Evolutionary conservation across 1,284 basidiomycete species (phyloP), one percentile per base, ranked within the genome.

Genomic region (Sanguinoderma infundibulare): DNA sequence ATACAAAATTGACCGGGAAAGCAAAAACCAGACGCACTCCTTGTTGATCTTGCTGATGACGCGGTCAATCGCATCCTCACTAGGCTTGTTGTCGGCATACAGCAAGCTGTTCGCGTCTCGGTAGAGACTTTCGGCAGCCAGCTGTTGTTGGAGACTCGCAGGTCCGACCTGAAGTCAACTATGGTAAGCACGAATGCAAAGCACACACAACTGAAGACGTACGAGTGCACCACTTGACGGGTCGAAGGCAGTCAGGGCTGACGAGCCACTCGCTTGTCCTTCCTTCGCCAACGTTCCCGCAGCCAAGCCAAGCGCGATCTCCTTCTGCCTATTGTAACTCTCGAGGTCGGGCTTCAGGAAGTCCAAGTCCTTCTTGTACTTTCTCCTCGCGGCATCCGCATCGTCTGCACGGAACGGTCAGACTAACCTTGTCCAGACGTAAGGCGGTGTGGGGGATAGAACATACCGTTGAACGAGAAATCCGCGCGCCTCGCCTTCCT

Each of bases 71-170:
- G 95, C 96, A 49, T 97, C 96, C 70, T 99, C 96, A 36, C 83
- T 87, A 0, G 97, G 98, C 71, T 95, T 96, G 79, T 88, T 95
- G 73, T 98, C 95, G 1, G 94, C 97, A 72, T 98, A 98, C 15
- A 94, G 82, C 46, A 98, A 80, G 12, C 90, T 93, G 68, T 97
- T 96, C 30, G 94, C 92, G 68, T 96, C 94, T 60, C 95, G 86
- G 75, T 98, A 98, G 44, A 97, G 79, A 66, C 86, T 87, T 66
- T 96, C 94, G 8, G 86, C 83, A 7, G 91, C 89, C 30, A 94
- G 75, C 55, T 82, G 83, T 69, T 89, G 87, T 67, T 91, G 83
- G 52, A 85, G 81, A 38, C 78, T 82, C 35, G 85, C 81, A 2
- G 84, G 82, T 22, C 82, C 73, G 60, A 87, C 69, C 82, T 89